A percentile compares a stretch with the other conserved stretches of the same genome.
Conservation (phyloP, 495 filamentous ascomycete genomes). For the Aspergillus affinis region DNA sequence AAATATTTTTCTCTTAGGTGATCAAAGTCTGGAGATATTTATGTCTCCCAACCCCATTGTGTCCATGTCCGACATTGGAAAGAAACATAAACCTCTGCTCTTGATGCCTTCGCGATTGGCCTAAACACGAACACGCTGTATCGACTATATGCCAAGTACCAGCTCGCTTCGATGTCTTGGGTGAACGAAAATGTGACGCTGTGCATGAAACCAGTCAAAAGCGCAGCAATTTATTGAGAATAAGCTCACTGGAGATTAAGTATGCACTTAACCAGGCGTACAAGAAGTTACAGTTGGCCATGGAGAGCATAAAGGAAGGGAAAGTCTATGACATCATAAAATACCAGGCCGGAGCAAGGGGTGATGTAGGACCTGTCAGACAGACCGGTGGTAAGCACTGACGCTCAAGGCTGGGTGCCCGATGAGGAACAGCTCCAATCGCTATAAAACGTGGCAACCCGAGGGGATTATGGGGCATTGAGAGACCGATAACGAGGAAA, state of each 20-base stretch:
- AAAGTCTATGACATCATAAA: constrained; percentile 15
- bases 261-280: constrained; percentile 20
- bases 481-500: too few relatives aligned
- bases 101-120: too few relatives aligned
- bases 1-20: too few relatives aligned
- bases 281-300: constrained; percentile 22
- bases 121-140: too few relatives aligned
- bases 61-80: too few relatives aligned
- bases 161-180: too few relatives aligned
- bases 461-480: too few relatives aligned
- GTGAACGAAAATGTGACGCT: constrained; percentile 22
- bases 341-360: constrained; percentile 19
- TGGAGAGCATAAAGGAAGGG: constrained; percentile 10
- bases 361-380: constrained; percentile 27
- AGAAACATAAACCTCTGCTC: too few relatives aligned
- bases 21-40: too few relatives aligned
- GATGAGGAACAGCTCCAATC: constrained; percentile 25
- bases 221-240: constrained; percentile 23
- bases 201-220: constrained; percentile 26
- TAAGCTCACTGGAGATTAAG: constrained; percentile 22
- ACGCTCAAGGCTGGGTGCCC: constrained; percentile 29
- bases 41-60: too few relatives aligned
- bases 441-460: too few relatives aligned
- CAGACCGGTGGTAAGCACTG: constrained; percentile 22
- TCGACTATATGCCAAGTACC: too few relatives aligned